phyloP scores from a whole-genome alignment of 1,139 yeast genomes.

The Candida frijolesensis region DNA sequence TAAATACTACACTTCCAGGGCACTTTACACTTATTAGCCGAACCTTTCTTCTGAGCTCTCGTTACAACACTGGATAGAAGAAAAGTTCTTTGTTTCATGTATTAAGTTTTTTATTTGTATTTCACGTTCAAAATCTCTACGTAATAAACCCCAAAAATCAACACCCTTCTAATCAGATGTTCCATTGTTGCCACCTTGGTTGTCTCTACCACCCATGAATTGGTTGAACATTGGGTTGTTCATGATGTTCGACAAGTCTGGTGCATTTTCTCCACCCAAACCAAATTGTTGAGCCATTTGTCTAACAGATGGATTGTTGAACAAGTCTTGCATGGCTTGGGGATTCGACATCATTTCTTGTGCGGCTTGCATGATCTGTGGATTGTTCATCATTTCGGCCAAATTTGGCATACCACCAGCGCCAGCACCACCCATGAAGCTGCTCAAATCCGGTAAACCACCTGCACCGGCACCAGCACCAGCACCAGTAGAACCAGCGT shows the following conservation, averaged over 20 bases:
- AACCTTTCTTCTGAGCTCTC: too few relatives aligned
- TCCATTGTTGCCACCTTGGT: slow-evolving; percentile 10
- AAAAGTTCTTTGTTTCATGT: too few relatives aligned
- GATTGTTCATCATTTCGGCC: slow-evolving; percentile 76
- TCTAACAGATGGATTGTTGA: slow-evolving; percentile 78
- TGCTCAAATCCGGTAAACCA: slow-evolving; percentile 72
- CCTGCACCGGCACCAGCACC: slow-evolving; percentile 48
- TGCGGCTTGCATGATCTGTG: slow-evolving; percentile 90
- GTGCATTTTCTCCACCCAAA: slow-evolving; percentile 55
- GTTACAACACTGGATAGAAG: too few relatives aligned
- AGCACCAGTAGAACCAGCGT: slow-evolving; percentile 20
- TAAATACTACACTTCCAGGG: too few relatives aligned
- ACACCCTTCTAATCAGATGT: not conserved
- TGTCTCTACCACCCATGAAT: slow-evolving; percentile 47
- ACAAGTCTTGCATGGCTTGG: slow-evolving; percentile 68
- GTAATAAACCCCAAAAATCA: not conserved
- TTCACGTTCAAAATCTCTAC: too few relatives aligned
- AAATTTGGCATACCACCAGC: slow-evolving; percentile 62
- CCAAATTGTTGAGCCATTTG: slow-evolving; percentile 77
- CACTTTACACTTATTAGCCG: too few relatives aligned
- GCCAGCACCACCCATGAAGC: slow-evolving; percentile 64
- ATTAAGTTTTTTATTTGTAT: too few relatives aligned
- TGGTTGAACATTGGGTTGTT: slow-evolving; percentile 74
- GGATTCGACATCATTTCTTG: slow-evolving; percentile 93
- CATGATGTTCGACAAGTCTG: slow-evolving; percentile 71